A percentile compares a stretch with the other conserved stretches of the same genome.
phyloP scores from a whole-genome alignment of 768 basidiomycete species.

The Phanerochaete carnosa region DNA sequence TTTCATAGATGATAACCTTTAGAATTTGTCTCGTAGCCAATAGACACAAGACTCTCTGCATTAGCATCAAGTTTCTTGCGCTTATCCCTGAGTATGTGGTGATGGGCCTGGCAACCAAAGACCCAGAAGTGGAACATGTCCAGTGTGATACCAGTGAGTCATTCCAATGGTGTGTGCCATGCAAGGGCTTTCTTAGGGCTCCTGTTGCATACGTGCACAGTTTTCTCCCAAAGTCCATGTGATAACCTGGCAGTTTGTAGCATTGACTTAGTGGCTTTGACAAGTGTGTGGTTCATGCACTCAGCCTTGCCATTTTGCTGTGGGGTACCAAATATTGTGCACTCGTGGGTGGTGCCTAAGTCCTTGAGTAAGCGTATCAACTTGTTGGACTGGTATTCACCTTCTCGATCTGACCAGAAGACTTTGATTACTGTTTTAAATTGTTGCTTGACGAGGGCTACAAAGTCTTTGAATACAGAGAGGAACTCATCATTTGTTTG shows the following conservation, averaged over 20 bases:
- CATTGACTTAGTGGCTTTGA: slow-evolving; percentile 23
- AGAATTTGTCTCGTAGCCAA: slow-evolving; percentile 19
- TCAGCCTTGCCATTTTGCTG: slow-evolving; percentile 42
- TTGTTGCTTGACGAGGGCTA: slow-evolving; percentile 26
- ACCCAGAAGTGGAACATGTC: slow-evolving; percentile 14
- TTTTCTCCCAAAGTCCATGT: slow-evolving; percentile 25
- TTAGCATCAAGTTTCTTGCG: slow-evolving; percentile 7
- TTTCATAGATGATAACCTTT: slow-evolving; percentile 16
- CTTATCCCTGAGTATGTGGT: slow-evolving; percentile 18
- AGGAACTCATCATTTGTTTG: slow-evolving; percentile 26
- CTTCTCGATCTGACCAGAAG: slow-evolving; percentile 28
- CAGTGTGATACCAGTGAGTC: slow-evolving; percentile 2
- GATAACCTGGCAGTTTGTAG: slow-evolving; percentile 17
- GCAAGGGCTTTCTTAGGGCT: slow-evolving; percentile 7
- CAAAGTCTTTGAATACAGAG: slow-evolving; percentile 11
- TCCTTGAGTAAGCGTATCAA: slow-evolving; percentile 20
- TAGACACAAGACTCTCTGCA: slow-evolving; percentile 12
- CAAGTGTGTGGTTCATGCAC: slow-evolving; percentile 22
- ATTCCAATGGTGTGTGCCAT: slow-evolving; percentile 15
- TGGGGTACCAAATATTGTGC: slow-evolving; percentile 38
- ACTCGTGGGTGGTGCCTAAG: slow-evolving; percentile 35
- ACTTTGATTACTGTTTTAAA: slow-evolving; percentile 23
- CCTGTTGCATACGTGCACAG: slow-evolving; percentile 17
- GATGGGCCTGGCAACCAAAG: slow-evolving; percentile 24
- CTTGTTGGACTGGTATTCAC: slow-evolving; percentile 24